Base-by-base conservation (phyloP, 768 basidiomycete species). In the Rossbeevera mucosa region DNA sequence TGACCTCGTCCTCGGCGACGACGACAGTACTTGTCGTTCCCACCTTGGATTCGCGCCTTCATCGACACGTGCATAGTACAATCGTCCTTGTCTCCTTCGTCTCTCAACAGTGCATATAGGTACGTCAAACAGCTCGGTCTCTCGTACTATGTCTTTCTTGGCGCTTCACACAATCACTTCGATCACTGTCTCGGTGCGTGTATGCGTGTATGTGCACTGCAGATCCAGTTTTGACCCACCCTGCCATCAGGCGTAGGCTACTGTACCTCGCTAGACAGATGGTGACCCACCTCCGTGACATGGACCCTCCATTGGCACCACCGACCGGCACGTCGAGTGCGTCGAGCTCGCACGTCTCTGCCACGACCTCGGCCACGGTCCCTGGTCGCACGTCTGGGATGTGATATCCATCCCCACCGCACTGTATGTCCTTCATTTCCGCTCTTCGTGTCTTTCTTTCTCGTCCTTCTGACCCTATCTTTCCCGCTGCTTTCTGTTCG, bases 301-400 rank as follows among this genome's bases (percentile, higher is more conserved):
- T 65, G 7, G 90, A 54, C 81, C 80, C 0, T 71, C 79, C 9
- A 76, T 92, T 1, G 70, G 68, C 0, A 89, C 92, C 52, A 83
- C 82, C 0, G 76, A 83, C 41, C 76, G 88, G 18, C 88, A 93
- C 53, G 74, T 91, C 26, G 74, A 76, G 46, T 92, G 91, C 53
- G 83, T 92, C 16, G 84, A 87, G 52, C 72, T 92, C 21, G 90
- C 90, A 0, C 91, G 88, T 0, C 72, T 91, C 3, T 91, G 89
- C 51, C 91, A 92, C 59, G 90, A 92, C 65, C 79, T 92, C 4
- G 90, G 88, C 0, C 90, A 91, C 60, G 91, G 91, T 0, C 90
- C 90, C 0, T 91, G 86, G 83, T 86, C 82, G 53, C 91, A 93
- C 64, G 84, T 92, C 7, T 93, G 87, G 85, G 90, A 93, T 56